These are phyloP conservation scores for Alternaria burnsii DNA, from an alignment of 2,329 filamentous ascomycete genomes.

Conservation along the genomic window DNA sequence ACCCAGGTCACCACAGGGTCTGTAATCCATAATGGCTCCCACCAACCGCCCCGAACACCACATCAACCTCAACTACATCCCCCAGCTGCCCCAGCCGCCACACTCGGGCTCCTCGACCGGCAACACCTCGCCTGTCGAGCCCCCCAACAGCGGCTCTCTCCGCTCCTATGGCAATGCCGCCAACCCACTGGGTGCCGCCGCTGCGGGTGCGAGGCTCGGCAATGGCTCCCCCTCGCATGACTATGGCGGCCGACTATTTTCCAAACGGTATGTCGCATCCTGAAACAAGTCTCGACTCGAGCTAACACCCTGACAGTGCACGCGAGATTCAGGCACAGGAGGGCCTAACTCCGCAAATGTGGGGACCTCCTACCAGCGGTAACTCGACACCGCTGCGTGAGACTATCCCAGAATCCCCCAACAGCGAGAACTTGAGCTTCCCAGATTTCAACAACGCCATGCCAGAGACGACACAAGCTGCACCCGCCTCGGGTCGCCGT, in stretches of 20 bases:
- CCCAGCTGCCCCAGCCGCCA: conserved; percentile 71
- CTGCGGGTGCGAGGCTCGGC: conserved; percentile 74
- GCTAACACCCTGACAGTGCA: conserved; percentile 67
- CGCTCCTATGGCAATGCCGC: conserved; percentile 78
- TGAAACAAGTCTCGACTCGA: conserved; percentile 39
- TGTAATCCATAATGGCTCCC: conserved; percentile 93
- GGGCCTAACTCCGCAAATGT: conserved; percentile 76
- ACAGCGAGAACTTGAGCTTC: conserved; percentile 91
- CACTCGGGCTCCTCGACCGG: conserved; percentile 82
- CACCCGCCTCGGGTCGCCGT: conserved; percentile 74
- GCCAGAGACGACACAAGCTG: conserved; percentile 64
- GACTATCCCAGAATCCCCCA: conserved; percentile 96
- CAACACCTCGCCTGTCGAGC: conserved; percentile 81
- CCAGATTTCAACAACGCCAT: conserved; percentile 83
- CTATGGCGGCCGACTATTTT: conserved; percentile 78
- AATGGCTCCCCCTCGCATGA: conserved; percentile 97
- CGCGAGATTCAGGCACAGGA: conserved; percentile 98
- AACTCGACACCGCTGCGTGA: conserved; percentile 96
- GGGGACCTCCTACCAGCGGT: conserved; percentile 95
- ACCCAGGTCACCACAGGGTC: conserved; percentile 40
- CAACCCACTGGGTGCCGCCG: conserved; percentile 59
- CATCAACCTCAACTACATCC: conserved; percentile 82
- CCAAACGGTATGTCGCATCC: conserved; percentile 78
- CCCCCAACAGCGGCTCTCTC: conserved; percentile 67
- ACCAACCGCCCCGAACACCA: conserved; percentile 79